Evolutionary conservation across 2,329 filamentous ascomycete species (phyloP).

Genomic region (Teratosphaeria pseudoeucalypti): DNA sequence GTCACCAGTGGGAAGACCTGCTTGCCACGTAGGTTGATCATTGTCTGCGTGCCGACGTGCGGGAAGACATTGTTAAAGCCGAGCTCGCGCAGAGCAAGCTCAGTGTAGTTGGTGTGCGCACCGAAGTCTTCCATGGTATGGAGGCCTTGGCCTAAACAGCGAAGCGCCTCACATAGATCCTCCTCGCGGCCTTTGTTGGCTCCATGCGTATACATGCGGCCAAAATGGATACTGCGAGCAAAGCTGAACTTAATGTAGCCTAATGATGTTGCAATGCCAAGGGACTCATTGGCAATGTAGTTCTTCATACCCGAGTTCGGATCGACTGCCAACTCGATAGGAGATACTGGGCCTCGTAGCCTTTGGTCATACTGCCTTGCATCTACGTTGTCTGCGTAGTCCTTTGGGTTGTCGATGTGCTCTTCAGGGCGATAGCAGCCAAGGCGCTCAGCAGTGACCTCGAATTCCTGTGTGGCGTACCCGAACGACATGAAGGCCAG

Average conservation of each 20-base stretch:
- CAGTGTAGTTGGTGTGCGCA: slow-evolving; percentile 46
- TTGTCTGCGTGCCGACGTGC: slow-evolving; percentile 38
- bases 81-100: slow-evolving; percentile 42
- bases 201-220: slow-evolving; percentile 36
- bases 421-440: slow-evolving; percentile 43
- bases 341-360: slow-evolving; percentile 63
- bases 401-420: slow-evolving; percentile 42
- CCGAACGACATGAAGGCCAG: slow-evolving; percentile 48
- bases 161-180: slow-evolving; percentile 39
- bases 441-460: slow-evolving; percentile 44
- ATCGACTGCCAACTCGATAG: slow-evolving; percentile 37
- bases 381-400: slow-evolving; percentile 75
- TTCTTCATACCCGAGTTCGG: slow-evolving; percentile 87
- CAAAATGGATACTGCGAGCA: slow-evolving; percentile 38
- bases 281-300: slow-evolving; percentile 87
- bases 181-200: slow-evolving; percentile 33
- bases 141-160: slow-evolving; percentile 42
- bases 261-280: slow-evolving; percentile 79
- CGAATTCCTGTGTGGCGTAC: slow-evolving; percentile 47
- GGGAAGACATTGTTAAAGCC: slow-evolving; percentile 43
- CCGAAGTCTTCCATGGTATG: slow-evolving; percentile 47
- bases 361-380: slow-evolving; percentile 72
- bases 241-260: slow-evolving; percentile 47
- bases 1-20: slow-evolving; percentile 43
- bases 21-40: slow-evolving; percentile 37